These are phyloP conservation scores for Stevia rebaudiana DNA, from an alignment of 140 eudicot species.

Conservation along the genomic window DNA sequence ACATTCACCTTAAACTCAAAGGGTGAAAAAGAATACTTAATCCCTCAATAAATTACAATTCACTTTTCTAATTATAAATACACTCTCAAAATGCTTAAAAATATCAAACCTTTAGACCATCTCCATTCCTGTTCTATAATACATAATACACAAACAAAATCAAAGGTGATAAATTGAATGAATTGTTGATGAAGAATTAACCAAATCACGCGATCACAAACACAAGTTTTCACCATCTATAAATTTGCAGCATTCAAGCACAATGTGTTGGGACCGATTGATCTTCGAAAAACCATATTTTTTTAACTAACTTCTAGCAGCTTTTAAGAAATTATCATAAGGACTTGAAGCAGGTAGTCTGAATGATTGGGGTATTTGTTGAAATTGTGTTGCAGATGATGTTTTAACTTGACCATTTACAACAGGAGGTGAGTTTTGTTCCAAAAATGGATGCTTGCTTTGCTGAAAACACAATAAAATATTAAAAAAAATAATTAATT, in stretches of 20 bases:
- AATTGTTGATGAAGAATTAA: slow-evolving; percentile 11
- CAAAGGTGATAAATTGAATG: slow-evolving; percentile 9
- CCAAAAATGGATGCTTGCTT: slow-evolving; percentile 47
- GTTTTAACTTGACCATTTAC: slow-evolving; percentile 13
- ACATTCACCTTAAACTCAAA: slow-evolving; percentile 28
- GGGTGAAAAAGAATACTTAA: slow-evolving; percentile 20
- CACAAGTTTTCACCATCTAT: slow-evolving; percentile 12
- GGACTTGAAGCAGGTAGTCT: slow-evolving; percentile 84
- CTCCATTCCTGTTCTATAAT: slow-evolving; percentile 31
- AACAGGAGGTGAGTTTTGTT: slow-evolving; percentile 28
- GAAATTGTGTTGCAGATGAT: slow-evolving; percentile 43
- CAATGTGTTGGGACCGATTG: slow-evolving; percentile 16
- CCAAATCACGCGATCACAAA: slow-evolving; percentile 20
- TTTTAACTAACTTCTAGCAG: slow-evolving; percentile 58
- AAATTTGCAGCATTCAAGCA: slow-evolving; percentile 21
- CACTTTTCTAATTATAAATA: slow-evolving; percentile 25
- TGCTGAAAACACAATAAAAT: slow-evolving; percentile 22
- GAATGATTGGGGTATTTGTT: slow-evolving; percentile 47
- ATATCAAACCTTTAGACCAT: slow-evolving; percentile 14
- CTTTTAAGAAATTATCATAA: slow-evolving; percentile 81
- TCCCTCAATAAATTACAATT: slow-evolving; percentile 28
- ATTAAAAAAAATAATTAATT: neutral
- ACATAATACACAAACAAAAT: slow-evolving; percentile 15
- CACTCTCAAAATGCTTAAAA: slow-evolving; percentile 23
- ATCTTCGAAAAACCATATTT: slow-evolving; percentile 25